Base-by-base conservation (phyloP, 1,139 yeast species). In the Blastobotrys indianensis region DNA sequence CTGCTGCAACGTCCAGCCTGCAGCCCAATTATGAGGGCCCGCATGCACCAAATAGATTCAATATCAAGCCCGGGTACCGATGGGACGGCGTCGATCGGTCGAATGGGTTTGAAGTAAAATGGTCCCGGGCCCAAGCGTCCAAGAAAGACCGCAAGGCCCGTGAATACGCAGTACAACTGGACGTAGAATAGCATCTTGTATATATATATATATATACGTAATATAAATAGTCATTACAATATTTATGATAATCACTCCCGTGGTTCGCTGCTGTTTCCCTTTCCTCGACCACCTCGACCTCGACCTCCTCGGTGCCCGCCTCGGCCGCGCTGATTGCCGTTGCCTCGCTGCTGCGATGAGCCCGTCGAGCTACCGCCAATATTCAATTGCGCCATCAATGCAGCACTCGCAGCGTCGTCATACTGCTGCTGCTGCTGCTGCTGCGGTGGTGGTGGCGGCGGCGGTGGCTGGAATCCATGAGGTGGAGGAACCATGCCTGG, bases 81-180 rank as follows among this genome's bases (percentile, higher is more conserved):
- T 90, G 97, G 97, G 97, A 90, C 62, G 97, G 97, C 0, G 81
- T 88, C 0, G 94, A 87, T 63, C 69, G 97, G 50, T 79, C 94
- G 0, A 90, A 83, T 60, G 97, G 97, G n/a, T 90, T 85, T 64
- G 97, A 90, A 60, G 69, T 68, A 42, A 68, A 74, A 51, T 75
- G 85, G 72, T 72, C 85, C 58, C 69, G 75, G 34, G 76, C 74
- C 51, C 76, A 77, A 46, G 20, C 34, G 9, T 8, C 12, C 12
- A 34, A 35, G 20, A 73, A 69, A 30, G 82, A 80, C 44, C 47
- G 57, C 8, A 51, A 51, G 69, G 72, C 51, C 4, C 28, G n/a
- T 20, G 20, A 12, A 10, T 32, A 31, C 23, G 42, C 42, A 7
- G 10, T 32, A 12, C 25, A 20, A 20, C 25, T 20, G 25, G 49